Evolutionary conservation across 2,329 filamentous ascomycete species (phyloP), one percentile per base, ranked within the genome.

Genomic region (Geosmithia morbida): DNA sequence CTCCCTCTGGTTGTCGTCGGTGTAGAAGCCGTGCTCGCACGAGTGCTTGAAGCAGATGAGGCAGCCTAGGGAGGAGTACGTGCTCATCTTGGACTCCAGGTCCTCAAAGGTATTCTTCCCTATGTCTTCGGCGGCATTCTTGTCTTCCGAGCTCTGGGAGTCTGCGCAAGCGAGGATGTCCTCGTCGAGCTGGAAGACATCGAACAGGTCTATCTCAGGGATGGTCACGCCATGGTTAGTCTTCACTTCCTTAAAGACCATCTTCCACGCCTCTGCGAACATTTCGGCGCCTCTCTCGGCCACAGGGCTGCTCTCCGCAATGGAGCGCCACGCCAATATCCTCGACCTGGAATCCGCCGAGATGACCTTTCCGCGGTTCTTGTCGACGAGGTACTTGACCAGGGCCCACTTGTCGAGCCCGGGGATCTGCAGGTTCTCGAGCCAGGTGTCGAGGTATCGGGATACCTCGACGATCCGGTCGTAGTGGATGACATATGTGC

Each of bases 1-100:
- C 33, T 71, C 67, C 53, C 76, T 73, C 50, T 74, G 57, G 43
- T 69, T 68, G 44, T 61, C 73, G 46, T 72, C 70, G 48, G 75
- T 71, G 46, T 77, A 78, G 47, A 78, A 75, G 43, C 75, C 76
- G 51, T 80, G 76, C 54, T 79, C 76, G 50, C 76, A 80, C 13
- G 75, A 77, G 56, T 79, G 71, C 46, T 73, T 73, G 54, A 69
- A 74, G 59, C 76, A 80, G 46, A 78, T 70, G n/a, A 77, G 59
- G 53, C 76, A 80, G 13, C 72, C 72, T 16, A 79, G 64, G 10
- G 74, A 66, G 30, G 69, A 68, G 54, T 78, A 77, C 1, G 72
- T 78, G 45, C 72, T 71, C 20, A 79, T 56, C 37, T 68, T 66
- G 19, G 65, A 65, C 53, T 47, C 46, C 20, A 47, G 39, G 17